Conservation (phyloP, 2,329 filamentous ascomycete genomes). For the Coniochaeta ligniaria region DNA sequence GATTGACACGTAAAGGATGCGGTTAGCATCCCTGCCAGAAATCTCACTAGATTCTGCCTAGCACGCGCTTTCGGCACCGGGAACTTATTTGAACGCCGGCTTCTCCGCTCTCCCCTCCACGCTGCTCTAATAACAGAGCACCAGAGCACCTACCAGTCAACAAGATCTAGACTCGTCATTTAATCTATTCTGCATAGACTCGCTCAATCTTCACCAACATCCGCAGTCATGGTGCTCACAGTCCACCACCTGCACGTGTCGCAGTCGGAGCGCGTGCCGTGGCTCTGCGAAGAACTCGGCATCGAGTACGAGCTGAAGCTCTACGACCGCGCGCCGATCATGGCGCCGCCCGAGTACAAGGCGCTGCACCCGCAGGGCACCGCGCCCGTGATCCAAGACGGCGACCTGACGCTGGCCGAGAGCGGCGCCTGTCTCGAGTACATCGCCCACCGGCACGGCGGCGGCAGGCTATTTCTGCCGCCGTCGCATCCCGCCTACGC, state of each 20-base stretch:
- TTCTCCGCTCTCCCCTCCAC: background rate
- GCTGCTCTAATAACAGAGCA: background rate
- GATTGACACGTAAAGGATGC: background rate
- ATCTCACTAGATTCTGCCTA: too few relatives aligned
- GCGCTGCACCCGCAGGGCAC: constrained; percentile 41
- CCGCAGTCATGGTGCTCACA: constrained; percentile 19
- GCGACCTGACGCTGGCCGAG: constrained; percentile 47
- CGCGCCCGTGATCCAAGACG: constrained; percentile 54
- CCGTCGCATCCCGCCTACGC: constrained; percentile 43
- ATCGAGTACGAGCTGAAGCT: constrained; percentile 37
- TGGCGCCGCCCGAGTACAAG: constrained; percentile 30
- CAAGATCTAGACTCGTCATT: background rate
- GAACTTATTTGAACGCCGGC: background rate
- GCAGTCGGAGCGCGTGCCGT: constrained; percentile 58
- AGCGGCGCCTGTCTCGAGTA: constrained; percentile 55
- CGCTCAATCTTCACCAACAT: background rate
- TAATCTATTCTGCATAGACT: background rate
- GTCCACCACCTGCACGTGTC: constrained; percentile 49
- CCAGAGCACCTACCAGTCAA: background rate
- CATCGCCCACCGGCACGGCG: constrained; percentile 45
- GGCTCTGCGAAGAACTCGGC: constrained; percentile 57
- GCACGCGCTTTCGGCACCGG: background rate
- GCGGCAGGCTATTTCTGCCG: constrained; percentile 37
- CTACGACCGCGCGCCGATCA: constrained; percentile 22
- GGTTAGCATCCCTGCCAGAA: background rate